Evolutionary conservation across 2,329 filamentous ascomycete genomes (phyloP).

Genomic region (Aspergillus calidoustus): DNA sequence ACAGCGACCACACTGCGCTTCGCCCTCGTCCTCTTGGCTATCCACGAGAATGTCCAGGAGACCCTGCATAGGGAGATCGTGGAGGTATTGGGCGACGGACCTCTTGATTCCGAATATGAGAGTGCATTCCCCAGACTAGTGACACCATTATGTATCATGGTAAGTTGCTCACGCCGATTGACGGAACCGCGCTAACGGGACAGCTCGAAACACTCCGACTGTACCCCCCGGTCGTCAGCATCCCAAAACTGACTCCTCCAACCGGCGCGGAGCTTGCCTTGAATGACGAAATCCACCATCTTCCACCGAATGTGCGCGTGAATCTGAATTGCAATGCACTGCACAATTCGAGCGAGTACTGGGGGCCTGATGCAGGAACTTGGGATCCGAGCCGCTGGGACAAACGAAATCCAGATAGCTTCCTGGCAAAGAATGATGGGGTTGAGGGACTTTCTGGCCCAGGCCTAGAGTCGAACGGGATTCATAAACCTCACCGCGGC

Average conservation of each 20-base stretch:
- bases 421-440: slow-evolving; percentile 23
- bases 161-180: slow-evolving; percentile 13
- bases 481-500: slow-evolving; percentile 28
- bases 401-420: slow-evolving; percentile 23
- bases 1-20: not conserved
- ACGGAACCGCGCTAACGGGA: not conserved
- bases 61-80: not conserved
- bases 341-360: slow-evolving; percentile 28
- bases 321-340: slow-evolving; percentile 22
- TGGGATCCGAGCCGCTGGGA: slow-evolving; percentile 30
- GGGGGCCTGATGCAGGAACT: slow-evolving; percentile 22
- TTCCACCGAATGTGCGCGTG: not conserved
- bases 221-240: not conserved
- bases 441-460: slow-evolving; percentile 20
- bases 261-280: not conserved
- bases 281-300: not conserved
- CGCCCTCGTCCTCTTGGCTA: not conserved
- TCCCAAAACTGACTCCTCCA: not conserved
- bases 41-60: not conserved
- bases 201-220: not conserved
- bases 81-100: no score
- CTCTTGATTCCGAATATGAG: no score
- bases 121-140: not conserved
- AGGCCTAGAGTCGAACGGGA: slow-evolving; percentile 1
- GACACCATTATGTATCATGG: not conserved